phyloP scores from a whole-genome alignment of 2,329 filamentous ascomycete species.

The Aspergillus glaucus region DNA sequence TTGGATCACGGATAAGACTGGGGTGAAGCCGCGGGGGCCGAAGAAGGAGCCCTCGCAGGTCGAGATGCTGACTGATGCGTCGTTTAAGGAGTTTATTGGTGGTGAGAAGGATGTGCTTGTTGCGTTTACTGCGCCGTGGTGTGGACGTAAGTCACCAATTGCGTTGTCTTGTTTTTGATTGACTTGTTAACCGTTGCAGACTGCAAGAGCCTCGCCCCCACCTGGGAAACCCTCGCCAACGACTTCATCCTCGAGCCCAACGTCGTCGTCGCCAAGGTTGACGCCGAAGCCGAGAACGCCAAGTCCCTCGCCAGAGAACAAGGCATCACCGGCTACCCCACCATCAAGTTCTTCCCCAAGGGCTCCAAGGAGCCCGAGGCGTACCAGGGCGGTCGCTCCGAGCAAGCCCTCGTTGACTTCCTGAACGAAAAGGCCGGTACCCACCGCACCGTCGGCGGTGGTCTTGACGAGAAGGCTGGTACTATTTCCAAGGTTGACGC shows the following conservation, averaged over 20 bases:
- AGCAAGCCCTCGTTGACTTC: slow-evolving; percentile 70
- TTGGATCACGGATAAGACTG: slow-evolving; percentile 83
- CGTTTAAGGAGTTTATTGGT: slow-evolving; percentile 72
- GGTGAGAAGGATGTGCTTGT: slow-evolving; percentile 85
- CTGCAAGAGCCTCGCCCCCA: slow-evolving; percentile 90
- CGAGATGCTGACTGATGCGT: slow-evolving; percentile 69
- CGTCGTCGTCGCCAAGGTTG: slow-evolving; percentile 89
- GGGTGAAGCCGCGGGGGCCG: slow-evolving; percentile 64
- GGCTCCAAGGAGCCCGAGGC: slow-evolving; percentile 65
- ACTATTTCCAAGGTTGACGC: slow-evolving; percentile 73
- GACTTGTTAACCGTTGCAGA: slow-evolving; percentile 49
- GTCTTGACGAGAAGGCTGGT: slow-evolving; percentile 70
- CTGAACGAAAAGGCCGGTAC: slow-evolving; percentile 87
- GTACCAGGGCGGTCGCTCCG: slow-evolving; percentile 71
- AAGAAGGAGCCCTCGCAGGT: slow-evolving; percentile 65
- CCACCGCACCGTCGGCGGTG: slow-evolving; percentile 73
- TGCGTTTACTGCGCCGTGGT: slow-evolving; percentile 97
- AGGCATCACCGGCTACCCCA: slow-evolving; percentile 81
- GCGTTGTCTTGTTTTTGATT: slow-evolving; percentile 3
- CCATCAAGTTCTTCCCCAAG: slow-evolving; percentile 94
- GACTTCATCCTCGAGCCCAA: slow-evolving; percentile 72
- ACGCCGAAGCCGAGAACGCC: slow-evolving; percentile 80
- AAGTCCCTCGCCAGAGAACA: slow-evolving; percentile 71
- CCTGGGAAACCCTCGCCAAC: slow-evolving; percentile 78
- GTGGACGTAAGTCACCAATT: slow-evolving; percentile 69